Conservation (phyloP, 768 basidiomycete species). For the Lactarius quietus region DNA sequence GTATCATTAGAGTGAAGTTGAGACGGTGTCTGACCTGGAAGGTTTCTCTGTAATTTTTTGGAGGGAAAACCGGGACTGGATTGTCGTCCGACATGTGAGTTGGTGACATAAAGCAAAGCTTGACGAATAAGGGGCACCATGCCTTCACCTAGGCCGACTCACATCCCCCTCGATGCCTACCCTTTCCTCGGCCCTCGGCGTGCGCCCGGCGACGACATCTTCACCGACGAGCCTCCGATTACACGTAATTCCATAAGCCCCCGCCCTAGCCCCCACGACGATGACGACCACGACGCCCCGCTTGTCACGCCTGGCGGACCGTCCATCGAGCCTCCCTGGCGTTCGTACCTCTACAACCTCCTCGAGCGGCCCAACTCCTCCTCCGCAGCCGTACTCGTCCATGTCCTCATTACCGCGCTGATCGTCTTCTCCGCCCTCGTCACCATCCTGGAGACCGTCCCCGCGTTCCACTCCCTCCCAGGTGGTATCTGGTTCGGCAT, state of each 20-base stretch:
- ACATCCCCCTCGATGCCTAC: slow-evolving; percentile 11
- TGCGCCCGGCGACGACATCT: not conserved
- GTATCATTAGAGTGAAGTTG: not conserved
- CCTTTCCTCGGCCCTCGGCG: not conserved
- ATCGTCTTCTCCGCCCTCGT: slow-evolving; percentile 74
- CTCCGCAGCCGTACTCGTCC: slow-evolving; percentile 68
- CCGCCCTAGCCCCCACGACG: not conserved
- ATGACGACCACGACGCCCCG: not conserved
- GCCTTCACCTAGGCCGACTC: slow-evolving; percentile 8
- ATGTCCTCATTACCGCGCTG: slow-evolving; percentile 63
- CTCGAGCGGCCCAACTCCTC: slow-evolving; percentile 82
- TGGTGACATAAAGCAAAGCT: not conserved
- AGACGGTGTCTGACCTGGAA: slow-evolving; percentile 30
- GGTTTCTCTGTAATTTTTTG: slow-evolving; percentile 32
- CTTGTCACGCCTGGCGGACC: not conserved
- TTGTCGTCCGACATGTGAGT: not conserved
- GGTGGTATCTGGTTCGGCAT: slow-evolving; percentile 80
- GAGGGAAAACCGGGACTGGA: slow-evolving; percentile 19
- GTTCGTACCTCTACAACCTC: slow-evolving; percentile 60
- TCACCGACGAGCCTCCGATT: slow-evolving; percentile 8
- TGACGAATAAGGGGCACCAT: slow-evolving; percentile 2
- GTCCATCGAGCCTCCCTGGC: slow-evolving; percentile 44
- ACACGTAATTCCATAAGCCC: not conserved
- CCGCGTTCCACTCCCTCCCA: slow-evolving; percentile 65
- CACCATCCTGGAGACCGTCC: slow-evolving; percentile 78